A percentile compares a stretch with the other conserved stretches of the same genome.
phyloP scores from a whole-genome alignment of 2,329 filamentous ascomycete species.

The Pseudogymnoascus sp. region DNA sequence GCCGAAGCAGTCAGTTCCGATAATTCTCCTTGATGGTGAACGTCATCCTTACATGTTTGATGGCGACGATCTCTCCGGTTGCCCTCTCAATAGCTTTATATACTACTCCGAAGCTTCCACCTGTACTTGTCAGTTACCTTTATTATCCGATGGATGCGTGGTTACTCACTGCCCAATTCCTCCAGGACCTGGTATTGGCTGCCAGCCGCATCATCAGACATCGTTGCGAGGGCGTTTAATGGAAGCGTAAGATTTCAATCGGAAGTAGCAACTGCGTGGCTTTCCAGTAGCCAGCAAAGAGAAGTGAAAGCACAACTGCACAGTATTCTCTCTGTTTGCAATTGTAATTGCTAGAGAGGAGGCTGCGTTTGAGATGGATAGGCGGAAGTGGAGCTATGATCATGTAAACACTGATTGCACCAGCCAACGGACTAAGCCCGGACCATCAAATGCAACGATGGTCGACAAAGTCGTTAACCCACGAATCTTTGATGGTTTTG shows the following conservation, averaged over 20 bases:
- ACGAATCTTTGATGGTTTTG: neutral
- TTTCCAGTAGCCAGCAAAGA: conserved; percentile 6
- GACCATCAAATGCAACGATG: neutral
- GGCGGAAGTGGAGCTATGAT: conserved; percentile 1
- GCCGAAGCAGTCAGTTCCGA: conserved; percentile 12
- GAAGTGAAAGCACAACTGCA: neutral
- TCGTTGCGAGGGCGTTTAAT: conserved; percentile 22
- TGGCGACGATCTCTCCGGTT: conserved; percentile 88
- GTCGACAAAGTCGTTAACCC: neutral
- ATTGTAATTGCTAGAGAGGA: neutral
- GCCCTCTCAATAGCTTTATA: conserved; percentile 91
- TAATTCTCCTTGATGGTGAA: neutral
- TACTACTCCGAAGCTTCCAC: conserved; percentile 91
- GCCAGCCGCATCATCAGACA: conserved; percentile 61
- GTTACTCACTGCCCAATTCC: conserved; percentile 79
- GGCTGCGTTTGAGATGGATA: conserved; percentile 7
- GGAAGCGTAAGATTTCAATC: conserved; percentile 6
- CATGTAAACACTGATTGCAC: conserved; percentile 6
- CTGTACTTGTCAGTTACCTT: conserved; percentile 36
- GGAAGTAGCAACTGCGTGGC: neutral
- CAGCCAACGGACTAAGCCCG: conserved; percentile 5
- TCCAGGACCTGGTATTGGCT: conserved; percentile 90
- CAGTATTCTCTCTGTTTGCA: conserved; percentile 2
- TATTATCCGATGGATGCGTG: neutral
- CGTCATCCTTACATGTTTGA: conserved; percentile 71